phyloP scores from a whole-genome alignment of 176 grass and related monocot genomes.

The Leersia perrieri region DNA sequence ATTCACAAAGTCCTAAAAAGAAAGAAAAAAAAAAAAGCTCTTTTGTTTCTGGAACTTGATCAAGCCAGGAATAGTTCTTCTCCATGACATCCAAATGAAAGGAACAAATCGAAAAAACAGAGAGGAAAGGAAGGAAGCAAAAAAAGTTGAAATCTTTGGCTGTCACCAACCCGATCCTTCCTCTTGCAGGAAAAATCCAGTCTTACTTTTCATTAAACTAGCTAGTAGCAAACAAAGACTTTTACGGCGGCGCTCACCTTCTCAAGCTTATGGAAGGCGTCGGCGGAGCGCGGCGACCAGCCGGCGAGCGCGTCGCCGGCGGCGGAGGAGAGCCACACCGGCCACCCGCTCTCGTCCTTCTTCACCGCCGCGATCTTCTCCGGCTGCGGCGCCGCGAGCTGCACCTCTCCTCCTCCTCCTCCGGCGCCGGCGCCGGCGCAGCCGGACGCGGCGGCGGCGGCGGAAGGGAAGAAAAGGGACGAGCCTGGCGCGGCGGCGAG shows the following conservation, averaged over 20 bases:
- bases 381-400: constrained; percentile 41
- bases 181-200: not conserved
- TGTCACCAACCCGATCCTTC: not conserved
- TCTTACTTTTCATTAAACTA: not conserved
- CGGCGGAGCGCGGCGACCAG: constrained; percentile 76
- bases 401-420: constrained; percentile 6
- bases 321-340: constrained; percentile 69
- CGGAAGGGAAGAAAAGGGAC: constrained; percentile 55
- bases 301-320: constrained; percentile 78
- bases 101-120: constrained; percentile 1
- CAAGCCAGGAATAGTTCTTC: not conserved
- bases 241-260: constrained; percentile 52
- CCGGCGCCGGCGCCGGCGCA: not conserved
- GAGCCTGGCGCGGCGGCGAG: constrained; percentile 39
- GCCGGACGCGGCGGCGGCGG: too few species aligned
- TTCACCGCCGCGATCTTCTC: constrained; percentile 41
- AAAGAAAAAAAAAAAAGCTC: not conserved
- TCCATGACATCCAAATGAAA: constrained; percentile 3
- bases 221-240: not conserved
- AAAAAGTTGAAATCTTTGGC: not conserved
- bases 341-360: constrained; percentile 73
- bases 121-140: too few species aligned
- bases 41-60: constrained; percentile 17
- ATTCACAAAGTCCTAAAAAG: not conserved
- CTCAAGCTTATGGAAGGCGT: constrained; percentile 83